phyloP scores from a whole-genome alignment of 2,329 filamentous ascomycete genomes.

The Aschersonia sp. region DNA sequence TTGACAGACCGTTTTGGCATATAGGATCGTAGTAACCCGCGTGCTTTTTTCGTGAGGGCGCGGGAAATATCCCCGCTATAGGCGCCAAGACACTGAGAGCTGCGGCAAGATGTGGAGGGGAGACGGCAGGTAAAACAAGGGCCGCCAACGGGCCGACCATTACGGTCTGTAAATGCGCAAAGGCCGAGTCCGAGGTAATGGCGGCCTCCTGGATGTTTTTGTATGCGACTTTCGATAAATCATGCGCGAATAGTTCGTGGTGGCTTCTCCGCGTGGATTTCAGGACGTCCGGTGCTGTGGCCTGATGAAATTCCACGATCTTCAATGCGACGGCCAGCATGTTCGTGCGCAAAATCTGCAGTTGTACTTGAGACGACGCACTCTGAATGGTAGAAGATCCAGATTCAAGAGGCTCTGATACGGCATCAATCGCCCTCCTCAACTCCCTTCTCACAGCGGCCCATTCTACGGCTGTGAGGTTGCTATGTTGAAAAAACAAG shows the following conservation, averaged over 20 bases:
- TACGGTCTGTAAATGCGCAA: slow-evolving; percentile 54
- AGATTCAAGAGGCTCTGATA: slow-evolving; percentile 17
- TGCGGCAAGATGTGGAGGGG: slow-evolving; percentile 69
- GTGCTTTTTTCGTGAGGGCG: slow-evolving; percentile 59
- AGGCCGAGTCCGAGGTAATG: slow-evolving; percentile 24
- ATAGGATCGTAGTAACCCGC: slow-evolving; percentile 68
- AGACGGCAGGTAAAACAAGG: slow-evolving; percentile 67
- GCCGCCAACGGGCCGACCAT: slow-evolving; percentile 70
- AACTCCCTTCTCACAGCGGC: slow-evolving; percentile 28
- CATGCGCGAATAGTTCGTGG: slow-evolving; percentile 26
- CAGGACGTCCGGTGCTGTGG: slow-evolving; percentile 21
- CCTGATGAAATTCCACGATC: slow-evolving; percentile 71
- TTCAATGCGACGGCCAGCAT: slow-evolving; percentile 78
- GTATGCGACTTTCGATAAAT: slow-evolving; percentile 39
- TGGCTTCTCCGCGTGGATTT: slow-evolving; percentile 15
- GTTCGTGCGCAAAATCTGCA: slow-evolving; percentile 77
- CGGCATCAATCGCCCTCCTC: slow-evolving; percentile 25
- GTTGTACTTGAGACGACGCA: slow-evolving; percentile 48
- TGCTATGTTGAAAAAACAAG: slow-evolving; percentile 65
- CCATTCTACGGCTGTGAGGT: slow-evolving; percentile 53
- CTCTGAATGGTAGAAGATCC: slow-evolving; percentile 18
- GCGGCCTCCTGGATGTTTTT: slow-evolving; percentile 26
- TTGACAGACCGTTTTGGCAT: slow-evolving; percentile 72
- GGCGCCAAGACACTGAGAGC: slow-evolving; percentile 69
- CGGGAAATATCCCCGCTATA: slow-evolving; percentile 55